These are phyloP conservation scores for Plenodomus tracheiphilus DNA, from an alignment of 2,329 filamentous ascomycete genomes.

Conservation along the genomic window DNA sequence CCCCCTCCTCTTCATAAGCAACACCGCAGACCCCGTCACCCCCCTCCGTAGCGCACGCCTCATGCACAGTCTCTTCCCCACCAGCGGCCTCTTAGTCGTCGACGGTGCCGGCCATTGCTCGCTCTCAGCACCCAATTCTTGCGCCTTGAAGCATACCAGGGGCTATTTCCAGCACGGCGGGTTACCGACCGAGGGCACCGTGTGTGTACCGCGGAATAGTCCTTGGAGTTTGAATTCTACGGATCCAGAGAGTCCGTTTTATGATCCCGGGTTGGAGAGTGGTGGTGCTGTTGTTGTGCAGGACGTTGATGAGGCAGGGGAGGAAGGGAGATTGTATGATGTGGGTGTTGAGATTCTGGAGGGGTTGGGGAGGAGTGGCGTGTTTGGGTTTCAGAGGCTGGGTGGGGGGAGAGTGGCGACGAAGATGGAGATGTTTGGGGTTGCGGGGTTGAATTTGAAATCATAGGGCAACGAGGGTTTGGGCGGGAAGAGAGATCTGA, in stretches of 20 bases:
- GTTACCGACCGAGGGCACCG: constrained; percentile 51
- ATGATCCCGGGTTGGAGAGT: constrained; percentile 17
- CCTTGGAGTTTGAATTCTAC: constrained; percentile 45
- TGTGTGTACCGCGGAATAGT: constrained; percentile 48
- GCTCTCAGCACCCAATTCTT: constrained; percentile 40
- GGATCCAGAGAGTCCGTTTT: constrained; percentile 34
- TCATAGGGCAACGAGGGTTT: too few species aligned
- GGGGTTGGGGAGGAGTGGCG: constrained; percentile 5
- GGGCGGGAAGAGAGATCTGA: too few species aligned
- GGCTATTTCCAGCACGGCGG: constrained; percentile 48
- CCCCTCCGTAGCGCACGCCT: constrained; percentile 53
- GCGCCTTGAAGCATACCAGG: constrained; percentile 37
- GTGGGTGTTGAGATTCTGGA: constrained; percentile 5
- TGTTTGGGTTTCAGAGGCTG: constrained; percentile 10
- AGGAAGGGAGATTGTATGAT: constrained; percentile 1
- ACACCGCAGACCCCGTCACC: constrained; percentile 63
- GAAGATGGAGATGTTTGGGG: background rate
- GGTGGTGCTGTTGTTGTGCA: background rate
- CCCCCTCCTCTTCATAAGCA: constrained; percentile 62
- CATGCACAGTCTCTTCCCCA: constrained; percentile 48
- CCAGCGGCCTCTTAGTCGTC: constrained; percentile 50
- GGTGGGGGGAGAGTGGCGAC: constrained; percentile 4
- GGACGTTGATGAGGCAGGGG: background rate
- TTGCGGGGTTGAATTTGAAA: too few species aligned
- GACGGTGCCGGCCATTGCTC: constrained; percentile 53